Base-by-base conservation (phyloP, 1,284 basidiomycete species). In the Apiotrichum gamsii region DNA sequence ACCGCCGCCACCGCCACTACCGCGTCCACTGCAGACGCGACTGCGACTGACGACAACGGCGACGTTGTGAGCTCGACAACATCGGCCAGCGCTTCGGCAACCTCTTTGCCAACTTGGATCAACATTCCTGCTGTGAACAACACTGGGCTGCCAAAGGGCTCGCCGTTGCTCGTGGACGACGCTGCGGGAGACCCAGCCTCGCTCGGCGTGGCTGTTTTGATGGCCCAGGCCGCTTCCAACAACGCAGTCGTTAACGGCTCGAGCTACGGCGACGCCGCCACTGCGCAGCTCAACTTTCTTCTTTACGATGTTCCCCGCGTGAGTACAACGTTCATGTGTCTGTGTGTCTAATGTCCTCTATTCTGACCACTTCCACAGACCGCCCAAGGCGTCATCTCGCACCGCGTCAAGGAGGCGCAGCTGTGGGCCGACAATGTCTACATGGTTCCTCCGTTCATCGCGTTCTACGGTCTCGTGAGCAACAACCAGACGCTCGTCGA, bases 391-490 rank as follows among this genome's bases (percentile, higher is more conserved):
- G 89, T 89, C 0, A 82, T 93, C 28, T 90, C 86, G 3, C 90
- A 93, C 54, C 62, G 69, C 23, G 54, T 51, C 14, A 55, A 64
- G 37, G 56, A 65, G 39, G 47, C 51, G 16, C 65, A 81, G 50
- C 57, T 68, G 16, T 73, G 80, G 81, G 74, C 78, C 19, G 81
- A 82, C 60, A 75, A 68, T 52, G 70, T 81, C 0, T 82, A 77
- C 61, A 82, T 83, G 81, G 80, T 77, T 5, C 79, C 91, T 0
- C 91, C 91, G 0, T 95, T 93, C 72, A 71, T 96, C 9, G 89
- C 91, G 0, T 90, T 86, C 70, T 93, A 90, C 65, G 93, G 87
- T 24, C 81, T 82, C 28, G 59, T 81, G 21, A 81, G 80, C 1
- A 63, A 73, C 24, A 90, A 94, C 69, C 67, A 78, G 33, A 80